These are phyloP conservation scores for Cryptococcus sp. DNA, from an alignment of 1,284 basidiomycete species.

Conservation along the genomic window DNA sequence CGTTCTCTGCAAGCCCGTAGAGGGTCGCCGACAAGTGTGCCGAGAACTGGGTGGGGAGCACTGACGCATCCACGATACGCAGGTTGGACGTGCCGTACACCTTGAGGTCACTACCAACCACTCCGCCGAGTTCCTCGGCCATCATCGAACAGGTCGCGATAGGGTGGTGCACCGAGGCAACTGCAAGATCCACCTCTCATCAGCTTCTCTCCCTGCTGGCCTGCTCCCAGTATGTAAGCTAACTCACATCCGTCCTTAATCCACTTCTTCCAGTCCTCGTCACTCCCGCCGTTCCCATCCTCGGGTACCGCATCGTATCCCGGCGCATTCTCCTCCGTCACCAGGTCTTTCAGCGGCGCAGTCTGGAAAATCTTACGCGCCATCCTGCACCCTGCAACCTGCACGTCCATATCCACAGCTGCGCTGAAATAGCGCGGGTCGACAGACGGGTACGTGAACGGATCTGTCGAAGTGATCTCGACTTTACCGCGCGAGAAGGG, in stretches of 20 bases:
- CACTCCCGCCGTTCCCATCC: constrained; percentile 11
- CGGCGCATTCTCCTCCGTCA: constrained; percentile 44
- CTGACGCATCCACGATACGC: constrained; percentile 41
- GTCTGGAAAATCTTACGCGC: constrained; percentile 38
- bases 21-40: constrained; percentile 18
- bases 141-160: constrained; percentile 65
- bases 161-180: constrained; percentile 46
- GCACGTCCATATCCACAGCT: constrained; percentile 44
- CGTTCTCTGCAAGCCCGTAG: constrained; percentile 17
- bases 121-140: constrained; percentile 58
- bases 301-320: constrained; percentile 26
- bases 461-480: constrained; percentile 34
- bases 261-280: constrained; percentile 49
- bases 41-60: constrained; percentile 38
- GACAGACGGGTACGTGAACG: constrained; percentile 30
- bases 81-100: constrained; percentile 58
- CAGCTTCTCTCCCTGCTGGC: neutral
- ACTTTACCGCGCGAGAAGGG: constrained; percentile 46
- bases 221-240: neutral
- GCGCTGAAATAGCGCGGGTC: constrained; percentile 49
- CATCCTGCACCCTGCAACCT: constrained; percentile 36
- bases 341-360: constrained; percentile 26
- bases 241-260: constrained; percentile 22
- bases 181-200: neutral
- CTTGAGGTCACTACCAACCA: constrained; percentile 54